phyloP scores from a whole-genome alignment of 306 rosid species.

The Boehmeria nivea region DNA sequence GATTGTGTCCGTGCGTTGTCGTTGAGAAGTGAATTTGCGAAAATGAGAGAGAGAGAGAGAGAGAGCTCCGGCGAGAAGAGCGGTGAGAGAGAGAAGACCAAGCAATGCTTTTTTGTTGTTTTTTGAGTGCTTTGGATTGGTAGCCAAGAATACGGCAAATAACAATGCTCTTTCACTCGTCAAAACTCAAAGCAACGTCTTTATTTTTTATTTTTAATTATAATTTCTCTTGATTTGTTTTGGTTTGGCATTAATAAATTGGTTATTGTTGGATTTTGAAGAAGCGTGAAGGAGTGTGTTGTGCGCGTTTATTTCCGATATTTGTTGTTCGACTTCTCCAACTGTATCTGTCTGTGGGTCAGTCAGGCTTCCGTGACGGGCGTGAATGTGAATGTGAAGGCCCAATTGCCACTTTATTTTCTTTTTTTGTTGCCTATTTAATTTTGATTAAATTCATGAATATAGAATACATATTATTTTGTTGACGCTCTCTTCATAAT shows the following conservation, averaged over 20 bases:
- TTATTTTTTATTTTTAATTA: too few species aligned
- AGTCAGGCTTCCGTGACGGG: background rate
- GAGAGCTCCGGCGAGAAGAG: slow-evolving; percentile 8
- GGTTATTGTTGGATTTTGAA: background rate
- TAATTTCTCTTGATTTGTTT: background rate
- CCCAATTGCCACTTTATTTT: background rate
- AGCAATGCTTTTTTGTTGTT: too few species aligned
- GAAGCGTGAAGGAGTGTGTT: background rate
- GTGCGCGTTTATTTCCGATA: slow-evolving; percentile 10
- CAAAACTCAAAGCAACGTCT: too few species aligned
- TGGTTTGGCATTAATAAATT: background rate
- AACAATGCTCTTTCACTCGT: too few species aligned
- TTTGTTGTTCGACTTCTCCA: background rate
- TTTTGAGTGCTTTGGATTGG: too few species aligned
- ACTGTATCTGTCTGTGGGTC: too few species aligned
- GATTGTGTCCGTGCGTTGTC: background rate
- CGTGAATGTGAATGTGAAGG: background rate
- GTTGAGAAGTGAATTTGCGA: background rate
- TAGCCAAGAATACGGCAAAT: too few species aligned
- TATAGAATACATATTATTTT: too few species aligned
- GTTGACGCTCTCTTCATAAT: too few species aligned
- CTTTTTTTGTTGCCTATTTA: too few species aligned
- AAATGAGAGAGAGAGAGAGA: background rate
- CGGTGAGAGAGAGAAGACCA: slow-evolving; percentile 1
- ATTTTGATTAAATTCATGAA: background rate